A percentile compares a stretch with the other conserved stretches of the same genome.
phyloP scores from a whole-genome alignment of 371 early-diverging fungal species.

The Capillidium rhysosporum region DNA sequence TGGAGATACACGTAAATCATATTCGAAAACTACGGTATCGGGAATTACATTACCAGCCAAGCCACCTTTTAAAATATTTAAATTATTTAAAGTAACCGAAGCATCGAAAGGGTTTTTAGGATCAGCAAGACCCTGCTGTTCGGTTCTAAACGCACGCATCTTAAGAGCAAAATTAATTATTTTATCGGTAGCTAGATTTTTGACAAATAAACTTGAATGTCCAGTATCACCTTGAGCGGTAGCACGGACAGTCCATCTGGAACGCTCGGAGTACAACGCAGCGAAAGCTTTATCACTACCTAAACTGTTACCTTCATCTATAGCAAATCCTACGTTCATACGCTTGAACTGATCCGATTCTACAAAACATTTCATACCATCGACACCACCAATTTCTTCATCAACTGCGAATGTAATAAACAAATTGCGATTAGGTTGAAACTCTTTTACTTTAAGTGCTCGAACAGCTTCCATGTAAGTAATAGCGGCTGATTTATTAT shows the following conservation, averaged over 20 bases:
- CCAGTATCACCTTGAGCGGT: slow-evolving; percentile 20
- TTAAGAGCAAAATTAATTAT: background rate
- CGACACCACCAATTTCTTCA: background rate
- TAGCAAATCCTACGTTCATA: background rate
- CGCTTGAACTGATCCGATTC: background rate
- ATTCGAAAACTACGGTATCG: background rate
- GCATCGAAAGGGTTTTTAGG: background rate
- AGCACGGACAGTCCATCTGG: background rate
- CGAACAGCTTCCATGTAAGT: slow-evolving; percentile 51
- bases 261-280: background rate
- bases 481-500: slow-evolving; percentile 68
- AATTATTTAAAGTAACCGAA: background rate
- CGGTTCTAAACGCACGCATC: background rate
- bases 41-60: background rate
- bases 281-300: background rate
- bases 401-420: slow-evolving; percentile 20
- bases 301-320: background rate
- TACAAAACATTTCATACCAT: background rate
- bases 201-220: slow-evolving; percentile 51
- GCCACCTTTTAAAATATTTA: background rate
- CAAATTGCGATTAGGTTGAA: slow-evolving; percentile 26
- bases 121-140: background rate
- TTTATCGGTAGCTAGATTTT: slow-evolving; percentile 40
- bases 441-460: slow-evolving; percentile 19
- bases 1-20: background rate